phyloP scores from a whole-genome alignment of 2,329 filamentous ascomycete genomes.

The Chaetomiaceae sp. region DNA sequence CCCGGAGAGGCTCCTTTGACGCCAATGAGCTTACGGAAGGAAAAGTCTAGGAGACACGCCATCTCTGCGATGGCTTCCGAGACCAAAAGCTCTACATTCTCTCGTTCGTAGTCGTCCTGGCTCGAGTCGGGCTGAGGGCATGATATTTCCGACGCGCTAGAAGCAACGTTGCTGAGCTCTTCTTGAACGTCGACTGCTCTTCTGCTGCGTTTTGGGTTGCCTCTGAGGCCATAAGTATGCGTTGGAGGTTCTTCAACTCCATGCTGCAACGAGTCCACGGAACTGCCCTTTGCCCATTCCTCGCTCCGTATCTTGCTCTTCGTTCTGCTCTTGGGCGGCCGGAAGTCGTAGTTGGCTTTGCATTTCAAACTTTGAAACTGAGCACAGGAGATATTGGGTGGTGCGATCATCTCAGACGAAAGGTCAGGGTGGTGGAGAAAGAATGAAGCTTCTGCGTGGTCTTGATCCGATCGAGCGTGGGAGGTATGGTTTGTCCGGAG shows the following conservation, averaged over 20 bases:
- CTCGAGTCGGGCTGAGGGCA: background rate
- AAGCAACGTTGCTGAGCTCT: background rate
- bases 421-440: constrained; percentile 25
- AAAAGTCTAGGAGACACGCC: constrained; percentile 24
- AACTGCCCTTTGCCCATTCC: constrained; percentile 5
- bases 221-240: constrained; percentile 12
- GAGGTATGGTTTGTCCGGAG: constrained; percentile 17
- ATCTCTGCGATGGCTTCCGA: constrained; percentile 14
- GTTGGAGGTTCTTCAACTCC: background rate
- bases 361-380: constrained; percentile 19
- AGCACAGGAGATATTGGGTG: constrained; percentile 8
- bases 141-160: background rate
- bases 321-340: background rate
- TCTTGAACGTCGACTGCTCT: constrained; percentile 9
- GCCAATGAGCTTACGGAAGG: constrained; percentile 29
- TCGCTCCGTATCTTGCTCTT: background rate
- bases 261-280: background rate
- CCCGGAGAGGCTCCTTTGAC: constrained; percentile 21
- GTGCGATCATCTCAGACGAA: constrained; percentile 21
- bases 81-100: background rate
- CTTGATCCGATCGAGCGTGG: background rate
- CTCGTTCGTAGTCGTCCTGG: background rate
- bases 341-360: constrained; percentile 14
- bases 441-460: constrained; percentile 10
- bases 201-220: constrained; percentile 5